A percentile compares a stretch with the other conserved stretches of the same genome.
These are phyloP conservation scores for Capronia epimyces DNA, from an alignment of 2,329 filamentous ascomycete species.

Conservation along the genomic window DNA sequence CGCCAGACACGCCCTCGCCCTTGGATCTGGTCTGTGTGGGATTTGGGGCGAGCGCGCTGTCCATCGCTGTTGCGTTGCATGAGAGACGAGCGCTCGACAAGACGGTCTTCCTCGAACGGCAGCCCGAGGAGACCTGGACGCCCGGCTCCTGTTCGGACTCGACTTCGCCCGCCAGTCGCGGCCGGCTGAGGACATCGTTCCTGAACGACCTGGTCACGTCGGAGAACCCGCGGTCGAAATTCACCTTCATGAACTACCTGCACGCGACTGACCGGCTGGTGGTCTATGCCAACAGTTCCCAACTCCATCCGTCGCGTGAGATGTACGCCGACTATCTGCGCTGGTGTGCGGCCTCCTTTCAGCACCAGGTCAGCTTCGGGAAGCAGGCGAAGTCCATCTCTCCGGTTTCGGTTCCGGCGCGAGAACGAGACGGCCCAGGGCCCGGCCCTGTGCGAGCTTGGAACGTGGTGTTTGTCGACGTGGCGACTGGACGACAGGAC, in stretches of 20 bases:
- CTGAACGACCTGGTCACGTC: constrained; percentile 26
- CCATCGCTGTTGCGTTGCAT: constrained; percentile 21
- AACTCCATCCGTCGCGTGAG: constrained; percentile 17
- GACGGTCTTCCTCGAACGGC: constrained; percentile 22
- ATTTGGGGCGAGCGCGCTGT: constrained; percentile 20
- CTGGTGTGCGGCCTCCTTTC: constrained; percentile 22
- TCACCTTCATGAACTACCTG: constrained; percentile 27
- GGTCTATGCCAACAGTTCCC: constrained; percentile 17
- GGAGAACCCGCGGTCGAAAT: constrained; percentile 24
- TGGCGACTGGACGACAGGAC: constrained; percentile 10
- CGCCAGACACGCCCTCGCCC: background rate
- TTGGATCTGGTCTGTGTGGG: constrained; percentile 25
- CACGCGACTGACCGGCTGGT: constrained; percentile 21
- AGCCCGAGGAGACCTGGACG: constrained; percentile 16
- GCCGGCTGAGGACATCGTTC: constrained; percentile 22
- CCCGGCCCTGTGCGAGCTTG: constrained; percentile 10
- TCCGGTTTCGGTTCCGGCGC: too few species aligned
- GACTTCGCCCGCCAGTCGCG: too few species aligned
- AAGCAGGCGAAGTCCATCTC: constrained; percentile 10
- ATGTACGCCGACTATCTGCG: constrained; percentile 22
- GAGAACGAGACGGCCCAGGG: constrained; percentile 3
- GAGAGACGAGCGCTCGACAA: constrained; percentile 16
- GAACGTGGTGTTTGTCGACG: constrained; percentile 16
- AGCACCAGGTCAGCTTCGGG: constrained; percentile 10
- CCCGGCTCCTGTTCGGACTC: constrained; percentile 14